These are phyloP conservation scores for Polygonum maritimum DNA, from an alignment of 148 eudicot genomes.

Conservation along the genomic window DNA sequence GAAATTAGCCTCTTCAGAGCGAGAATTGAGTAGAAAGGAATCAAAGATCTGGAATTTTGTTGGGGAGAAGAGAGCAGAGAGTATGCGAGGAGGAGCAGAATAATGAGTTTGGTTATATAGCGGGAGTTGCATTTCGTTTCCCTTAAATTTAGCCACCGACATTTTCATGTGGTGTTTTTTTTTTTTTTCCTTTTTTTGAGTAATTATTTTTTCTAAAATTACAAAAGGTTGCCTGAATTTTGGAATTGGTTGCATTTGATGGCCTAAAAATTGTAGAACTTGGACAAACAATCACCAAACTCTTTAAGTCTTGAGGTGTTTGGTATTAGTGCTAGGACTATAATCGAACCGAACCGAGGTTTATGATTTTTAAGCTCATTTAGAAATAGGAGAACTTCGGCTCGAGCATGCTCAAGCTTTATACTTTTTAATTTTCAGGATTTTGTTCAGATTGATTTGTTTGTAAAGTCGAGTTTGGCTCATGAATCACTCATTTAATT, in stretches of 20 bases:
- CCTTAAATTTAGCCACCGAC: constrained; percentile 6
- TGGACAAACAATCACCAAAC: background rate
- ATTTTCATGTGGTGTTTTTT: background rate
- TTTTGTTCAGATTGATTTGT: no score
- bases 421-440: no score
- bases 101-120: background rate
- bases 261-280: background rate
- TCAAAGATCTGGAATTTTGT: background rate
- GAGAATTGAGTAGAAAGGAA: background rate
- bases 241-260: background rate
- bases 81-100: constrained; percentile 5
- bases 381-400: no score
- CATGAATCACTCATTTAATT: no score
- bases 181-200: background rate
- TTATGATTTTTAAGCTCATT: no score
- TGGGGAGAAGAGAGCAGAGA: background rate
- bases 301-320: no score
- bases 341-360: no score
- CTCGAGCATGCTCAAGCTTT: no score
- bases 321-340: no score
- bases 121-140: background rate
- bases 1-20: background rate
- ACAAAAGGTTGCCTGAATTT: background rate
- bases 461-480: no score
- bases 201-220: no score